phyloP scores from a whole-genome alignment of 768 basidiomycete genomes.

The Daedaleopsis nitida region DNA sequence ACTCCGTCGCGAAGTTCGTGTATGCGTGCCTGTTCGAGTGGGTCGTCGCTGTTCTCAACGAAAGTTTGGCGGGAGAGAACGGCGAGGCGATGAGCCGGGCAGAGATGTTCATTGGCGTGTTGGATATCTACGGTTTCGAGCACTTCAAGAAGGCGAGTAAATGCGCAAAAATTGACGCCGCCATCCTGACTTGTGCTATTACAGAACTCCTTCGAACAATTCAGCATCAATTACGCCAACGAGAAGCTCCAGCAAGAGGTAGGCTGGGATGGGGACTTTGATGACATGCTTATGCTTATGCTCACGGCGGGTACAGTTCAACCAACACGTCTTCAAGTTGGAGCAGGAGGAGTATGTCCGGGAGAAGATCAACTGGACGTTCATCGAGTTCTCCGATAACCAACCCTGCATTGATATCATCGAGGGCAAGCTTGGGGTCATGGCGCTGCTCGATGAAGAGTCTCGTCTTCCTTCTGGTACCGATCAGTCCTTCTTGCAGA shows the following conservation, averaged over 20 bases:
- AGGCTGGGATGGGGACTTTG: slow-evolving; percentile 16
- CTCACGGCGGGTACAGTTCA: slow-evolving; percentile 61
- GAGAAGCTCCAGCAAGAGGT: slow-evolving; percentile 98
- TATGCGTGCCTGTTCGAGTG: slow-evolving; percentile 99
- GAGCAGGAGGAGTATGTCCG: slow-evolving; percentile 99
- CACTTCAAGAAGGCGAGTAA: slow-evolving; percentile 86
- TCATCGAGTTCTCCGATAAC: slow-evolving; percentile 99
- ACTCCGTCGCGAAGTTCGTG: slow-evolving; percentile 97
- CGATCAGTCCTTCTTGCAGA: slow-evolving; percentile 90
- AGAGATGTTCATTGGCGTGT: slow-evolving; percentile 98
- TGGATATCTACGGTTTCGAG: slow-evolving; percentile 98
- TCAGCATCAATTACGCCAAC: slow-evolving; percentile 99
- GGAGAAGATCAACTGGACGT: slow-evolving; percentile 99
- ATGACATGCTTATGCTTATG: neutral
- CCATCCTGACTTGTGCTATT: neutral
- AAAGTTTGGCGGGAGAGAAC: slow-evolving; percentile 93
- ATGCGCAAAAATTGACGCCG: neutral
- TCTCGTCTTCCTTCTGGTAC: slow-evolving; percentile 94
- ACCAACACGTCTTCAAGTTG: slow-evolving; percentile 98
- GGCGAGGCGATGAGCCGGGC: slow-evolving; percentile 88
- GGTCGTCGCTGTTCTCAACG: slow-evolving; percentile 96
- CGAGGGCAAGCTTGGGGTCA: slow-evolving; percentile 94
- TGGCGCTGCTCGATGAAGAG: slow-evolving; percentile 95
- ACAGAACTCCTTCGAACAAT: slow-evolving; percentile 93
- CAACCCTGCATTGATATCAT: slow-evolving; percentile 99